Base-by-base conservation (phyloP, 1,139 yeast species). In the Magnusiomyces starmeri region DNA sequence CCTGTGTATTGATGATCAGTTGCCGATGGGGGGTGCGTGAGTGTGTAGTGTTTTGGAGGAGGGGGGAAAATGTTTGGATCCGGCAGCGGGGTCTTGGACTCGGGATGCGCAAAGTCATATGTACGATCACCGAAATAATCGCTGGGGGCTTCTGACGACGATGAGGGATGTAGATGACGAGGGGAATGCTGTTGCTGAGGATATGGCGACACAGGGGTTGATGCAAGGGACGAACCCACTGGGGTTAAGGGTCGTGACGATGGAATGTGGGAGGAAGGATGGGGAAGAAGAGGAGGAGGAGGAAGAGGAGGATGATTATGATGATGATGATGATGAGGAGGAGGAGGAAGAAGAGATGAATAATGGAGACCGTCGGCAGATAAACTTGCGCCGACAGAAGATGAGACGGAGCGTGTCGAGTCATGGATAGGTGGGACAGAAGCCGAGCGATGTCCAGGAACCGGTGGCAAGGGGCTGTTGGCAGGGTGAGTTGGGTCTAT, bases 181-280 rank as follows among this genome's bases (percentile, higher is more conserved):
- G n/a, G n/a, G n/a, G n/a, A n/a, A n/a, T n/a, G n/a, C n/a, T n/a
- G n/a, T n/a, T n/a, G n/a, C n/a, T n/a, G n/a, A n/a, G n/a, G n/a
- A n/a, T n/a, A n/a, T n/a, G n/a, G n/a, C n/a, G n/a, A n/a, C n/a
- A n/a, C n/a, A 6, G 46, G 53, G 24, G 46, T 22, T 27, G 46
- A 43, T 4, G 46, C 21, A n/a, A 47, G 12, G 18, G 25, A 29
- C 14, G 47, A 16, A 12, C 48, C 48, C 22, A 48, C 44, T 20
- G 52, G 51, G 2, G 55, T 49, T 4, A 53, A 45, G 10, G 51
- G 50, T 29, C 54, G 26, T 22, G 52, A 49, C 12, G 52, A 48
- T 12, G 54, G 53, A 25, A 50, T 50, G 2, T 18, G 40, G 10
- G 50, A 48, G 48, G 2, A 48, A 18, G 37, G n/a, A 14, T 32